A percentile compares a stretch with the other conserved stretches of the same genome.
These are phyloP conservation scores for Penicillium capsulatum DNA, from an alignment of 2,329 filamentous ascomycete species.

Conservation along the genomic window DNA sequence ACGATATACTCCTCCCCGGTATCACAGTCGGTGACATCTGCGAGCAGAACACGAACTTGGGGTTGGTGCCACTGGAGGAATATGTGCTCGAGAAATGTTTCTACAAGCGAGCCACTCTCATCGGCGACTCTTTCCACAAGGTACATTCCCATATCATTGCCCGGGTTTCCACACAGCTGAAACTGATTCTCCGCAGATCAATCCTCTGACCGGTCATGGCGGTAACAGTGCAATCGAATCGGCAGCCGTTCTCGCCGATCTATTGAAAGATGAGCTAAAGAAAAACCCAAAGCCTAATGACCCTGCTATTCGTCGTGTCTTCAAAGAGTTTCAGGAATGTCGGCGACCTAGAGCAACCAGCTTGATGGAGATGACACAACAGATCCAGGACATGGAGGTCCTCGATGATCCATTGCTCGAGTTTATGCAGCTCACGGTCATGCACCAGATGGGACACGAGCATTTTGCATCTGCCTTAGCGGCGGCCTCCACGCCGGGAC, in stretches of 20 bases:
- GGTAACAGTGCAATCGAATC: conserved; percentile 20
- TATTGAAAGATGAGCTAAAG: conserved; percentile 6
- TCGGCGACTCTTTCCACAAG: conserved; percentile 46
- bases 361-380: conserved; percentile 1
- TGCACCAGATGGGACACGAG: background rate
- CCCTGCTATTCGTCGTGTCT: conserved; percentile 1
- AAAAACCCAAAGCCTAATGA: background rate
- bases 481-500: background rate
- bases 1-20: conserved; percentile 25
- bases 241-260: conserved; percentile 10
- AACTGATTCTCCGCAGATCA: conserved; percentile 10
- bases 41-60: conserved; percentile 18
- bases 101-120: conserved; percentile 36
- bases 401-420: conserved; percentile 7
- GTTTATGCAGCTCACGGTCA: conserved; percentile 3
- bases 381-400: conserved; percentile 4
- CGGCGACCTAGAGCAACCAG: conserved; percentile 1
- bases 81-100: conserved; percentile 41
- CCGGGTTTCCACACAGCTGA: background rate
- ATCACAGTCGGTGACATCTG: conserved; percentile 37
- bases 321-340: conserved; percentile 3
- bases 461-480: background rate
- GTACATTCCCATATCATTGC: conserved; percentile 14
- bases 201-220: conserved; percentile 17
- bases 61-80: conserved; percentile 33